Conservation (phyloP, 805 yeast genomes). For the Jamesozyma hellenica region DNA sequence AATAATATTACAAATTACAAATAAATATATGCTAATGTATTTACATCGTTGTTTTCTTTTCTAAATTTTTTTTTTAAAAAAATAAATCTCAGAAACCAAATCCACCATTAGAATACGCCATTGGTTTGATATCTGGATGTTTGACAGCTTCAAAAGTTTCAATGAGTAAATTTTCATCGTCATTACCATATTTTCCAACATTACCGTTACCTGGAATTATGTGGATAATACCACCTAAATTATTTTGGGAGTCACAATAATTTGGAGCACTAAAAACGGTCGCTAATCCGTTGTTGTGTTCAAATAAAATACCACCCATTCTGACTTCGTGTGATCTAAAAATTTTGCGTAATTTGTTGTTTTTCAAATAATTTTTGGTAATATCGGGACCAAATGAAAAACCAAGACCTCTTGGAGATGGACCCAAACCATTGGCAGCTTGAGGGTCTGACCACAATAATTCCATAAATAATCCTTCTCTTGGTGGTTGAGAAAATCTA, state of each 20-base stretch:
- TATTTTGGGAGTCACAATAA: constrained; percentile 88
- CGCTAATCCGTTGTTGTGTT: constrained; percentile 75
- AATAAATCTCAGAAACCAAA: constrained; percentile 22
- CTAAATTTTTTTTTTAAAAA: no score
- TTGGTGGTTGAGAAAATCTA: constrained; percentile 78
- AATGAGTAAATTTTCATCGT: constrained; percentile 40
- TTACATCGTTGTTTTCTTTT: not conserved
- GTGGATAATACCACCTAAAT: constrained; percentile 81
- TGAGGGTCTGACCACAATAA: constrained; percentile 97
- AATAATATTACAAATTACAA: not conserved
- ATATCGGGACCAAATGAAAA: constrained; percentile 95
- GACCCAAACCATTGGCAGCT: constrained; percentile 60
- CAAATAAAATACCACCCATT: constrained; percentile 79
- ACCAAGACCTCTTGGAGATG: constrained; percentile 91
- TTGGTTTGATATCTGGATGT: constrained; percentile 87
- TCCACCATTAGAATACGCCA: constrained; percentile 71
- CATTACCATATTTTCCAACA: constrained; percentile 33
- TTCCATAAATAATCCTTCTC: constrained; percentile 91
- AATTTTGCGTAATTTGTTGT: constrained; percentile 63
- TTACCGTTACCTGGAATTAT: constrained; percentile 35
- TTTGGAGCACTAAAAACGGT: constrained; percentile 99
- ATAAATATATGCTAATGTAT: not conserved
- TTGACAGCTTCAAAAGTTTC: constrained; percentile 69
- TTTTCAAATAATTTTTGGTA: constrained; percentile 65
- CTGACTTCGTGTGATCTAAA: constrained; percentile 94